Evolutionary conservation across 139 green algal genomes (phyloP).

Genomic region (Coelastrella sp.): DNA sequence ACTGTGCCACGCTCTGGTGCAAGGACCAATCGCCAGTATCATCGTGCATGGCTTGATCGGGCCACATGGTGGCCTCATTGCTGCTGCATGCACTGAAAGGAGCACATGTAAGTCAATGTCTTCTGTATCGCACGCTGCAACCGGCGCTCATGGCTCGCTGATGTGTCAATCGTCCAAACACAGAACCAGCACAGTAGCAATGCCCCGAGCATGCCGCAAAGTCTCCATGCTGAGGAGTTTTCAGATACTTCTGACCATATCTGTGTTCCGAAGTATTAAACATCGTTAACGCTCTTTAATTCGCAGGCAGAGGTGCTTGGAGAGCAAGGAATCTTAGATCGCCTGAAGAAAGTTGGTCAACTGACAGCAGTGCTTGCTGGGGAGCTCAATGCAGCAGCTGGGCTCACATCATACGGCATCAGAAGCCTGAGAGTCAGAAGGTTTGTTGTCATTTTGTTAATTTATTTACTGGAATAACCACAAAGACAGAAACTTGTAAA

Average conservation of each 20-base stretch:
- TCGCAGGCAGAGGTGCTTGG: conserved; percentile 29
- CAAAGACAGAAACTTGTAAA: not conserved
- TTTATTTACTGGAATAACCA: not conserved
- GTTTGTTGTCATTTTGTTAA: not conserved
- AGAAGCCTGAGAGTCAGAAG: conserved; percentile 40
- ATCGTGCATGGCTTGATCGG: not conserved
- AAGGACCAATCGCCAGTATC: no score
- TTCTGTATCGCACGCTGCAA: no score
- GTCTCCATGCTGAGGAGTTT: not conserved
- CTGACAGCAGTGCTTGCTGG: conserved; percentile 53
- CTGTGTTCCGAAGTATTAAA: not conserved
- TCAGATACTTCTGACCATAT: not conserved
- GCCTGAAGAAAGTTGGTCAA: not conserved
- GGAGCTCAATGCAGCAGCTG: conserved; percentile 61
- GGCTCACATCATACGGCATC: conserved; percentile 60
- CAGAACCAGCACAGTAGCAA: not conserved
- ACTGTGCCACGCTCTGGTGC: no score
- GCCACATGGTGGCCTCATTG: conserved; percentile 14
- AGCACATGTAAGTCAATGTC: not conserved
- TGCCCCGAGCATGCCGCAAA: not conserved
- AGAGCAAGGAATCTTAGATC: not conserved
- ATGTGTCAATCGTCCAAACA: no score
- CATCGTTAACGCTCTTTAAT: not conserved
- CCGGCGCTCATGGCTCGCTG: no score
- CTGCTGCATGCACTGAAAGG: conserved; percentile 34